These are phyloP conservation scores for Backusella liffmaniae DNA, from an alignment of 192 early-diverging fungal species.

Conservation along the genomic window DNA sequence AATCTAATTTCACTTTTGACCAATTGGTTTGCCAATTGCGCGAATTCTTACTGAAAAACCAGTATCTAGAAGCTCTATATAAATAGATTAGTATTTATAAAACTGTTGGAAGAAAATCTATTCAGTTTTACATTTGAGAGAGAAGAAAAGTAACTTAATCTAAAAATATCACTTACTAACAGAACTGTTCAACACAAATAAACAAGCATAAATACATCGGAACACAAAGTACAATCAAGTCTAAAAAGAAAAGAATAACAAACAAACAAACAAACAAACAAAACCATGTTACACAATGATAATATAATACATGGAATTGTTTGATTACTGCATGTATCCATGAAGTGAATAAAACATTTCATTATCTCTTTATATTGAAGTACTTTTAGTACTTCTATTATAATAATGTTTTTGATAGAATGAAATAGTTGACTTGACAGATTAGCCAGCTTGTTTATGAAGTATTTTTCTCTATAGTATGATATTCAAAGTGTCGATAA, in stretches of 20 bases:
- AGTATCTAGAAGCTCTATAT: background rate
- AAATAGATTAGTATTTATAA: background rate
- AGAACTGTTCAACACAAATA: background rate
- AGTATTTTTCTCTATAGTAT: background rate
- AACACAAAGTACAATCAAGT: background rate
- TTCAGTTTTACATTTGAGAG: background rate
- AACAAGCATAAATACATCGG: background rate
- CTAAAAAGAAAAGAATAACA: background rate
- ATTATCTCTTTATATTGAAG: background rate
- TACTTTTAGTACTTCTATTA: background rate
- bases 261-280: conserved; percentile 1
- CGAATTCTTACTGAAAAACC: too few relatives aligned
- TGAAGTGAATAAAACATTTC: background rate
- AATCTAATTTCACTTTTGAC: too few relatives aligned
- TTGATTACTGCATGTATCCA: background rate
- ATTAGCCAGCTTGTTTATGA: background rate
- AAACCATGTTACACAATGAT: background rate
- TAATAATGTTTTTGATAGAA: background rate
- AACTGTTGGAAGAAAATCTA: background rate
- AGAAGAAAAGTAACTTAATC: background rate
- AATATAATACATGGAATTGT: background rate
- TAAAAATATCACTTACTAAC: background rate
- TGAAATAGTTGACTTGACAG: background rate
- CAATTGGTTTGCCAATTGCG: too few relatives aligned
- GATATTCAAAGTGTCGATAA: too few relatives aligned